phyloP scores from a whole-genome alignment of 2,329 filamentous ascomycete genomes.

The Dothideomycetes sp. region DNA sequence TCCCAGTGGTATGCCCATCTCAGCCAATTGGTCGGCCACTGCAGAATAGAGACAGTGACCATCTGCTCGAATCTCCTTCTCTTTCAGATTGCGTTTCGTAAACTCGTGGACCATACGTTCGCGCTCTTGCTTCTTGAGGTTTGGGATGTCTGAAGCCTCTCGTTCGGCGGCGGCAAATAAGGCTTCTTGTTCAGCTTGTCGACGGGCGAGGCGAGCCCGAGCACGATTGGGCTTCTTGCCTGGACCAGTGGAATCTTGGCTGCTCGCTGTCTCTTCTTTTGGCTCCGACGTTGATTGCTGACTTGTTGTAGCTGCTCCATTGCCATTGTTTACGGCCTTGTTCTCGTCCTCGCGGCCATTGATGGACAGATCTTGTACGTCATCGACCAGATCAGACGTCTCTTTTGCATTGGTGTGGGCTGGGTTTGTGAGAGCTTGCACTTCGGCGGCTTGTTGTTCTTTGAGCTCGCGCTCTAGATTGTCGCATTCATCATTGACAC shows the following conservation, averaged over 20 bases:
- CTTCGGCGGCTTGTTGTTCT: slow-evolving; percentile 42
- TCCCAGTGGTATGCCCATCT: slow-evolving; percentile 31
- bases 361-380: not conserved
- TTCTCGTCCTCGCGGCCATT: not conserved
- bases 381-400: not conserved
- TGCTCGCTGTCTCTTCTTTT: slow-evolving; percentile 11
- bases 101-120: slow-evolving; percentile 60
- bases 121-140: slow-evolving; percentile 61
- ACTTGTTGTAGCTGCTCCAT: not conserved
- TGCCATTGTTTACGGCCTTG: not conserved
- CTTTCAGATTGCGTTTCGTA: slow-evolving; percentile 49
- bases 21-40: slow-evolving; percentile 64
- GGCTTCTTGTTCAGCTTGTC: slow-evolving; percentile 74
- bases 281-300: not conserved
- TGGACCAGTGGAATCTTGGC: slow-evolving; percentile 14
- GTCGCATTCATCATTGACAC: slow-evolving; percentile 52
- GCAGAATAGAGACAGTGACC: slow-evolving; percentile 94
- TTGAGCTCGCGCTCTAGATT: slow-evolving; percentile 44
- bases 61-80: slow-evolving; percentile 76
- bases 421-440: slow-evolving; percentile 26
- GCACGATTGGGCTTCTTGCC: slow-evolving; percentile 76
- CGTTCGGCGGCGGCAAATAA: slow-evolving; percentile 55
- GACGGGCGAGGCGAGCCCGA: slow-evolving; percentile 80
- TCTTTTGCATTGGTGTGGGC: too few species aligned
- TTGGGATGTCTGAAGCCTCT: slow-evolving; percentile 65